Conservation (phyloP, 305 asterid species). For the Caryopteris hybrid region DNA sequence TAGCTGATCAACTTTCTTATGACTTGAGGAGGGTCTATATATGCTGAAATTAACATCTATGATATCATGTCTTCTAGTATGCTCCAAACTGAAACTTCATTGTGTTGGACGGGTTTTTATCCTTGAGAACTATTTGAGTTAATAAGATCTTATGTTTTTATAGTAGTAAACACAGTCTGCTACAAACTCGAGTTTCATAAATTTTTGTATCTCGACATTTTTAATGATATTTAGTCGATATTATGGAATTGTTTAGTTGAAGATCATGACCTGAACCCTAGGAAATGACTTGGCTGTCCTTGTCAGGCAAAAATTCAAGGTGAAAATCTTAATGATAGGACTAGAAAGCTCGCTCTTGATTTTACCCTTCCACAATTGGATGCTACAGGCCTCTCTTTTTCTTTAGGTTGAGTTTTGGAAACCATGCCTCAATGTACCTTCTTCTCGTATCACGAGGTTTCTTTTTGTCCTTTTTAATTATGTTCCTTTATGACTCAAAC, state of each 20-base stretch:
- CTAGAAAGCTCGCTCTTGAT: background rate
- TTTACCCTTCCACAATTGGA: background rate
- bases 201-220: background rate
- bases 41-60: background rate
- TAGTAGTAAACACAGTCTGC: background rate
- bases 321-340: background rate
- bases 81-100: background rate
- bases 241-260: background rate
- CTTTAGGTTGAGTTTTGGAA: background rate
- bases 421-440: background rate
- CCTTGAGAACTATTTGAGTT: background rate
- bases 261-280: constrained; percentile 1
- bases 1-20: background rate
- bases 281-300: background rate
- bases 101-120: constrained; percentile 5
- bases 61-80: background rate
- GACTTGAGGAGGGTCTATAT: background rate
- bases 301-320: background rate
- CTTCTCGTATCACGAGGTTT: background rate
- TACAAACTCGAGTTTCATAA: background rate
- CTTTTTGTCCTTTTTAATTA: background rate
- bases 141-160: background rate
- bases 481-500: background rate
- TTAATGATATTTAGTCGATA: background rate
- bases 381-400: constrained; percentile 1